These are phyloP conservation scores for Neostapfia colusana DNA, from an alignment of 176 grass and related monocot genomes.

Conservation along the genomic window DNA sequence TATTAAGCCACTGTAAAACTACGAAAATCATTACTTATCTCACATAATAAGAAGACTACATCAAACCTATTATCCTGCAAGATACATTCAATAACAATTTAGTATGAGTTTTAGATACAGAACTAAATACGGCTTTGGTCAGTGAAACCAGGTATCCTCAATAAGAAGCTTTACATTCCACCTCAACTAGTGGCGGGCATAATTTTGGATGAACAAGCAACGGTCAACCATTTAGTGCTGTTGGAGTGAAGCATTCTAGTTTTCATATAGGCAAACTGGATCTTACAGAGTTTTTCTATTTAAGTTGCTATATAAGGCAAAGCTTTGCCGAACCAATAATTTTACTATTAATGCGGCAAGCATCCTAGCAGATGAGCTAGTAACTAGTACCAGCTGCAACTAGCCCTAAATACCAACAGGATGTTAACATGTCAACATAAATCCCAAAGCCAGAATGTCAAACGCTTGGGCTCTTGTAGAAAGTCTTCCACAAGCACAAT, in stretches of 20 bases:
- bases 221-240: neutral
- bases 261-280: conserved; percentile 17
- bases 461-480: neutral
- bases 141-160: neutral
- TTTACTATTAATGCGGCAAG: conserved; percentile 4
- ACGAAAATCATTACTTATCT: neutral
- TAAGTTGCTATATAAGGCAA: neutral
- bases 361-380: neutral
- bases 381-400: neutral
- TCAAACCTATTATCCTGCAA: neutral
- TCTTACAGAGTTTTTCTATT: neutral
- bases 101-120: neutral
- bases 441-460: neutral
- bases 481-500: conserved; percentile 11
- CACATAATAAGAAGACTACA: conserved; percentile 9
- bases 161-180: neutral
- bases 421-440: conserved; percentile 16
- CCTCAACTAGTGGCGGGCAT: neutral
- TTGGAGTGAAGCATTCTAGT: neutral
- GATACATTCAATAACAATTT: conserved; percentile 14
- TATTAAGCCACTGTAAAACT: conserved; percentile 13
- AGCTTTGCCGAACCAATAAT: neutral
- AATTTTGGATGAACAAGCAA: neutral
- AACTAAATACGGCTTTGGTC: neutral
- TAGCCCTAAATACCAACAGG: neutral